phyloP scores from a whole-genome alignment of 2,329 filamentous ascomycete species.

The Aureobasidium sp. region DNA sequence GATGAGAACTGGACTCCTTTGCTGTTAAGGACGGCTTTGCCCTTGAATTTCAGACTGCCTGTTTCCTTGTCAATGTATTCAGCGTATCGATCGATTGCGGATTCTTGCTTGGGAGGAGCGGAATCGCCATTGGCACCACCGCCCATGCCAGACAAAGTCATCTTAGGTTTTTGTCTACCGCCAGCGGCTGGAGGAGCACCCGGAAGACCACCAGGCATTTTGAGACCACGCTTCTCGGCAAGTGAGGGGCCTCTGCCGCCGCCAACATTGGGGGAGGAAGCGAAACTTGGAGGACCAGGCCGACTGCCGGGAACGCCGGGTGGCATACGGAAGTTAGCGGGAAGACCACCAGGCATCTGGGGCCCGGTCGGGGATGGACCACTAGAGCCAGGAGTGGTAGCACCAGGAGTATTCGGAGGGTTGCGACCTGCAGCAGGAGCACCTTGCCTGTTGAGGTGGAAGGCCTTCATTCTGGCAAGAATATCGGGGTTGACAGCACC shows the following conservation, averaged over 20 bases:
- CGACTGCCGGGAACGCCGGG: conserved; percentile 22
- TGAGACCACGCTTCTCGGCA: conserved; percentile 60
- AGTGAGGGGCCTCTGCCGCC: conserved; percentile 47
- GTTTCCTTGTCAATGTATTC: conserved; percentile 88
- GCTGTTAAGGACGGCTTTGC: conserved; percentile 82
- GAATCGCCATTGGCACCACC: conserved; percentile 26
- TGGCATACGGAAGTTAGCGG: conserved; percentile 39
- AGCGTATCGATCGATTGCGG: conserved; percentile 59
- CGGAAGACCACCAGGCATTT: conserved; percentile 50
- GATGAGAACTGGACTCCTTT: conserved; percentile 88
- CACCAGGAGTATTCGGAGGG: conserved; percentile 21
- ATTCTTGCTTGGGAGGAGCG: conserved; percentile 31
- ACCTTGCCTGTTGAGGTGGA: conserved; percentile 58
- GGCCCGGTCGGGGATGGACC: conserved; percentile 21
- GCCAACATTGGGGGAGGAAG: conserved; percentile 43
- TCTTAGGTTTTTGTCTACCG: conserved; percentile 33
- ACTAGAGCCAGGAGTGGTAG: conserved; percentile 19
- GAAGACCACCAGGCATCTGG: conserved; percentile 29
- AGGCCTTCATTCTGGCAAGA: conserved; percentile 62
- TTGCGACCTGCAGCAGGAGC: conserved; percentile 34
- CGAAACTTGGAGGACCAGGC: conserved; percentile 35
- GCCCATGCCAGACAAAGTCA: conserved; percentile 40
- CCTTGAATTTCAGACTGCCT: conserved; percentile 85
- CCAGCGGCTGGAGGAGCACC: conserved; percentile 34
- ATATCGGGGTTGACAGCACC: conserved; percentile 50